phyloP scores from a whole-genome alignment of 2,329 filamentous ascomycete species.

The Ophiostoma pallidulum region DNA sequence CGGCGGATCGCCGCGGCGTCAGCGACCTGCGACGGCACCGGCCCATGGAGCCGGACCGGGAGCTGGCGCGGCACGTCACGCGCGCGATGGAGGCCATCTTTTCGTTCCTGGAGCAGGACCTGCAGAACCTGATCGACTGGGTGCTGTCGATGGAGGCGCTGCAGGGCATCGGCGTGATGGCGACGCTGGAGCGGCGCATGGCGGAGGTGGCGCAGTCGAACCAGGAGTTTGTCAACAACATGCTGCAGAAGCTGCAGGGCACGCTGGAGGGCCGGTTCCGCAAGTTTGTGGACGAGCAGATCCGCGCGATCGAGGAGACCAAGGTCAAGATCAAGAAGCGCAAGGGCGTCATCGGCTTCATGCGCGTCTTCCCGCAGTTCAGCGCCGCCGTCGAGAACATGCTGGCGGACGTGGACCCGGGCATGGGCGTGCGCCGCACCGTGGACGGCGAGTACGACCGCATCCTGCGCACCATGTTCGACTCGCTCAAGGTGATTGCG shows the following conservation, averaged over 20 bases:
- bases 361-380: slow-evolving; percentile 86
- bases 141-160: slow-evolving; percentile 69
- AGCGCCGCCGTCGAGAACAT: slow-evolving; percentile 76
- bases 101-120: slow-evolving; percentile 66
- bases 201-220: slow-evolving; percentile 77
- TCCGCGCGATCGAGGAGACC: slow-evolving; percentile 91
- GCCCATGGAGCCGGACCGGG: slow-evolving; percentile 80
- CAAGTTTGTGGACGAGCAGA: slow-evolving; percentile 89
- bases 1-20: slow-evolving; percentile 58
- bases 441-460: slow-evolving; percentile 82
- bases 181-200: slow-evolving; percentile 69
- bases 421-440: slow-evolving; percentile 58
- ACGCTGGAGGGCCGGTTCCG: slow-evolving; percentile 67
- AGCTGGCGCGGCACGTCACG: slow-evolving; percentile 75
- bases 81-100: slow-evolving; percentile 85
- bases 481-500: slow-evolving; percentile 90
- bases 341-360: slow-evolving; percentile 91
- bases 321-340: slow-evolving; percentile 99
- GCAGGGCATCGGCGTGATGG: slow-evolving; percentile 84
- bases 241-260: slow-evolving; percentile 70
- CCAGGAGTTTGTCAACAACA: slow-evolving; percentile 76
- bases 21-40: slow-evolving; percentile 65
- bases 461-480: slow-evolving; percentile 92
- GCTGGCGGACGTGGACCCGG: slow-evolving; percentile 49
- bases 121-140: slow-evolving; percentile 78